Percentiles rank a stretch among this genome's conserved stretches.
phyloP scores from a whole-genome alignment of 2,329 filamentous ascomycete genomes.

The Nemania diffusa region DNA sequence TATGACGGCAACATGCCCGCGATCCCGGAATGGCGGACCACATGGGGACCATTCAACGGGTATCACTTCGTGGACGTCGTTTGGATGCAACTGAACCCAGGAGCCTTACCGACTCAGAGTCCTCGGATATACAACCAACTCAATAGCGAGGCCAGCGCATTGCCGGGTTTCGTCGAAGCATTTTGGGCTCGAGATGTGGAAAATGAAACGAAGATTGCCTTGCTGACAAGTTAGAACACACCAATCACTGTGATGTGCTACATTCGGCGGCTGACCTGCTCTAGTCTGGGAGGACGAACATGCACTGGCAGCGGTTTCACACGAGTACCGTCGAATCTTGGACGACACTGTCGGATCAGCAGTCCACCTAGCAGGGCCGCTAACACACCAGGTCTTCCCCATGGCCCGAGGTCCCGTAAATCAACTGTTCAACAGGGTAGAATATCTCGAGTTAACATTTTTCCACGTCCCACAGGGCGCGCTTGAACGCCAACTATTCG shows the following conservation, averaged over 20 bases:
- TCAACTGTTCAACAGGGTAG: not conserved
- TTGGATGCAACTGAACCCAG: not conserved
- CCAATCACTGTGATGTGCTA: not conserved
- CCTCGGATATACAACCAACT: not conserved
- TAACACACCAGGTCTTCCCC: not conserved
- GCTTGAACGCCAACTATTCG: not conserved
- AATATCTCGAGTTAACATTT: not conserved
- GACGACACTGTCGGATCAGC: not conserved
- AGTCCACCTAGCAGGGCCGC: not conserved
- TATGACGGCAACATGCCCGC: not conserved
- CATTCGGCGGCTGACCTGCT: not conserved
- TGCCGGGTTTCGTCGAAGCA: not conserved
- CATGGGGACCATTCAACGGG: no score
- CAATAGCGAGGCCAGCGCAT: not conserved
- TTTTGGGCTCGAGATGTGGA: not conserved
- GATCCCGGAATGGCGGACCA: not conserved
- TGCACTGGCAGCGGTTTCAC: not conserved
- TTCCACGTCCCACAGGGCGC: not conserved
- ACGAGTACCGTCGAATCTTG: not conserved
- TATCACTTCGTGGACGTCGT: not conserved
- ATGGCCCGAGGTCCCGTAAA: not conserved
- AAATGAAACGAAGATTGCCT: not conserved
- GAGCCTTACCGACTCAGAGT: not conserved
- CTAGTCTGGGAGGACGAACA: not conserved
- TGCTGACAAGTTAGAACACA: not conserved